Conservation (phyloP, 2,329 filamentous ascomycete species). For the Coniochaeta sp. region DNA sequence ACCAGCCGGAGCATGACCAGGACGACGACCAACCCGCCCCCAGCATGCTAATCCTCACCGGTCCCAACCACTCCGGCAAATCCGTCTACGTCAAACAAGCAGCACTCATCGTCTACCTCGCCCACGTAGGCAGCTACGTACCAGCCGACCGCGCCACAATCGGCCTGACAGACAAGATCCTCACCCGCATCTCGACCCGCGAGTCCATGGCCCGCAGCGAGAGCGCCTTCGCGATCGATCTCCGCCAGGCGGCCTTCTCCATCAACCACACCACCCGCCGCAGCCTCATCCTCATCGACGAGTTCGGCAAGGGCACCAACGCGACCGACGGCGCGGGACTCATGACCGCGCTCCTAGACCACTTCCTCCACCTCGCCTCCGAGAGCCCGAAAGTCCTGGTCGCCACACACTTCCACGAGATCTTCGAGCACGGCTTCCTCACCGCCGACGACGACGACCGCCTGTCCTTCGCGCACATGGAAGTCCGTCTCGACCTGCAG, state of each 20-base stretch:
- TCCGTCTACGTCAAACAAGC: conserved; percentile 93
- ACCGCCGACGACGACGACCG: conserved; percentile 33
- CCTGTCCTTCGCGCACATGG: conserved; percentile 63
- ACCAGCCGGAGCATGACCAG: too few species aligned
- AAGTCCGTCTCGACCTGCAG: conserved; percentile 53
- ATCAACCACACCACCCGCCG: conserved; percentile 66
- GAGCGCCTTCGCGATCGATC: conserved; percentile 65
- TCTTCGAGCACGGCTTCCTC: conserved; percentile 61
- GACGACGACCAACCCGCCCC: conserved; percentile 26
- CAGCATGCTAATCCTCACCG: conserved; percentile 75
- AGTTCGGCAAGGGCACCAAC: conserved; percentile 69
- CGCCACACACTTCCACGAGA: conserved; percentile 62
- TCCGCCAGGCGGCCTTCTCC: conserved; percentile 78
- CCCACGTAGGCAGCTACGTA: conserved; percentile 88
- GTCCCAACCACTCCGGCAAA: conserved; percentile 95
- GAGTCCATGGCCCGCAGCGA: conserved; percentile 53
- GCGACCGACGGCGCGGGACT: conserved; percentile 51
- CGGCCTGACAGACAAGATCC: conserved; percentile 85
- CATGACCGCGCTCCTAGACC: conserved; percentile 47
- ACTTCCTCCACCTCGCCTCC: conserved; percentile 41
- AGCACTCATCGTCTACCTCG: conserved; percentile 84
- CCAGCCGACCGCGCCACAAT: conserved; percentile 71
- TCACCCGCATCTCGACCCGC: conserved; percentile 75
- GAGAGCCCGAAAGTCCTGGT: conserved; percentile 50
- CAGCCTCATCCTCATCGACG: conserved; percentile 84